These are phyloP conservation scores for Testicularia cyperi DNA, from an alignment of 1,284 basidiomycete species.

Conservation along the genomic window DNA sequence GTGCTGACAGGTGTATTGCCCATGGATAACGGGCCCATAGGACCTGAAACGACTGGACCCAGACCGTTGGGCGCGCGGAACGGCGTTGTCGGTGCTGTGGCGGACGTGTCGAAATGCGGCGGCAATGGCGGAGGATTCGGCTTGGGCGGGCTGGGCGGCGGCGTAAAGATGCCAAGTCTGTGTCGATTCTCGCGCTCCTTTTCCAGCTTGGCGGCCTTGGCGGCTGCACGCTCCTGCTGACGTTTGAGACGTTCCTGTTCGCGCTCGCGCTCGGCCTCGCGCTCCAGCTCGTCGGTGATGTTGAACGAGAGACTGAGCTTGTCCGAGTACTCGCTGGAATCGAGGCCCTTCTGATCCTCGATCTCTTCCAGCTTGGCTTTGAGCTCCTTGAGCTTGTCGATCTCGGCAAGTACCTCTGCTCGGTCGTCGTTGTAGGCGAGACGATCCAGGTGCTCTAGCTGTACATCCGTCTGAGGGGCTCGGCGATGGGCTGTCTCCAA, in stretches of 20 bases:
- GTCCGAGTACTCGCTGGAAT: conserved; percentile 9
- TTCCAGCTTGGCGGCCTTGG: conserved; percentile 30
- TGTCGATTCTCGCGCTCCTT: conserved; percentile 29
- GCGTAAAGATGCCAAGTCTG: conserved; percentile 28
- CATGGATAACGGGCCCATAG: conserved; percentile 7
- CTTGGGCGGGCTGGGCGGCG: conserved; percentile 8
- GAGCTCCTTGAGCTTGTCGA: conserved; percentile 37
- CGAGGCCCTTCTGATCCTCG: conserved; percentile 15
- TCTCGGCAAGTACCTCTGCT: conserved; percentile 29
- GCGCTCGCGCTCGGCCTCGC: conserved; percentile 28
- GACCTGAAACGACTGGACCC: conserved; percentile 1
- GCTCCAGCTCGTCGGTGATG: conserved; percentile 41
- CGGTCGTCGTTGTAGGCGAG: conserved; percentile 49
- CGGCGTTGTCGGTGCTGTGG: neutral
- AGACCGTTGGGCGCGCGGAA: neutral
- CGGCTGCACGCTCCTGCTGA: conserved; percentile 31
- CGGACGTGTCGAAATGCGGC: conserved; percentile 1
- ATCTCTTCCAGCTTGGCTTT: conserved; percentile 44
- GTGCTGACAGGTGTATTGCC: conserved; percentile 16
- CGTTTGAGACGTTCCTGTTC: conserved; percentile 32
- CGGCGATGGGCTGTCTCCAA: conserved; percentile 27
- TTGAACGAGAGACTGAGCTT: conserved; percentile 27
- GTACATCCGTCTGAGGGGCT: conserved; percentile 27
- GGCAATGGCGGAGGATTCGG: neutral
- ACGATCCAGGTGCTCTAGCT: conserved; percentile 47